Conservation (phyloP, 352 stramenopile genomes). For the Phytophthora tentaculata region DNA sequence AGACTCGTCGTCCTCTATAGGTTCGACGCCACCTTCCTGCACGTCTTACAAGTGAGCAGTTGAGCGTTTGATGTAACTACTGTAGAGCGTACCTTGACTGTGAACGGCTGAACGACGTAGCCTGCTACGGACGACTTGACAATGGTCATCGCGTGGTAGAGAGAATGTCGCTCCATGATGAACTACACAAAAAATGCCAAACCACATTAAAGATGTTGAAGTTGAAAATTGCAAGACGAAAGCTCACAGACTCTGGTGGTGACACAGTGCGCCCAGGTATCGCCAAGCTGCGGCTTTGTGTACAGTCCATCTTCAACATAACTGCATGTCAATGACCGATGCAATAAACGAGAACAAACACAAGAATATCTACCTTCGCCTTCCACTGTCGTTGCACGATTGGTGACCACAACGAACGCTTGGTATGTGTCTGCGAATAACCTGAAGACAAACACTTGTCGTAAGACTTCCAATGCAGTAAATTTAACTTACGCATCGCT, state of each 20-base stretch:
- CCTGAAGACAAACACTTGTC: constrained; percentile 29
- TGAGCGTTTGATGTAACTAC: not conserved
- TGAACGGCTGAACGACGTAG: constrained; percentile 69
- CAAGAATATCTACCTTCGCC: constrained; percentile 22
- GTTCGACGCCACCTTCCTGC: constrained; percentile 53
- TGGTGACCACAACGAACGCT: constrained; percentile 72
- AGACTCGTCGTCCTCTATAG: constrained; percentile 34
- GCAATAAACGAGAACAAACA: not conserved
- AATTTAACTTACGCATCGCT: not conserved
- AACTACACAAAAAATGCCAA: constrained; percentile 47
- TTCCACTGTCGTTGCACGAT: constrained; percentile 59
- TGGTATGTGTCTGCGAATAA: constrained; percentile 69
- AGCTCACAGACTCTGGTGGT: constrained; percentile 54
- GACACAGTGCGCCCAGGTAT: constrained; percentile 76
- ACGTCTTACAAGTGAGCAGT: constrained; percentile 4
- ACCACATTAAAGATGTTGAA: constrained; percentile 17
- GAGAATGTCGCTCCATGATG: constrained; percentile 63
- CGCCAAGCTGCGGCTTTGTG: constrained; percentile 67
- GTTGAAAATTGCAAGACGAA: not conserved
- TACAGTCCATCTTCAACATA: constrained; percentile 50
- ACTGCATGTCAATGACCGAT: constrained; percentile 2
- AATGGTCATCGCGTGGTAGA: constrained; percentile 59
- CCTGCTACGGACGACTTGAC: constrained; percentile 68
- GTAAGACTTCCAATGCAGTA: constrained; percentile 7
- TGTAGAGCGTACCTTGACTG: constrained; percentile 49